These are phyloP conservation scores for Ceratocystis papillata DNA, from an alignment of 2,329 filamentous ascomycete species.

Conservation along the genomic window DNA sequence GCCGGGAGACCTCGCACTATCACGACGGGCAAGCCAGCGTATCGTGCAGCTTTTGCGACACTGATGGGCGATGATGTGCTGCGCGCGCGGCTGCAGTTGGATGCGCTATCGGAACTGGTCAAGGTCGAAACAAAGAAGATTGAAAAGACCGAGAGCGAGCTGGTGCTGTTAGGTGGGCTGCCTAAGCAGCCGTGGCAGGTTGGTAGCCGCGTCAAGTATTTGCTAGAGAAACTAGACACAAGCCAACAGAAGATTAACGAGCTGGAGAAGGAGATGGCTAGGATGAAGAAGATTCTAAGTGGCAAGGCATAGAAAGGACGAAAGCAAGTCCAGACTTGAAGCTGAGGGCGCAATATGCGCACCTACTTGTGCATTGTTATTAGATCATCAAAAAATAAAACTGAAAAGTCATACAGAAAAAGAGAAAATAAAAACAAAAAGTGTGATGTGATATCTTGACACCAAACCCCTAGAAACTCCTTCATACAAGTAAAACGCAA, in stretches of 20 bases:
- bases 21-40: slow-evolving; percentile 74
- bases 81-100: slow-evolving; percentile 60
- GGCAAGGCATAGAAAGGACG: slow-evolving; percentile 3
- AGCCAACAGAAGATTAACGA: slow-evolving; percentile 63
- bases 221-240: slow-evolving; percentile 60
- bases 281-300: slow-evolving; percentile 50
- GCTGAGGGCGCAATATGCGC: neutral
- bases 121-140: slow-evolving; percentile 64
- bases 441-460: slow-evolving; percentile 6
- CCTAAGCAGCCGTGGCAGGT: slow-evolving; percentile 61
- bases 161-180: slow-evolving; percentile 57
- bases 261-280: slow-evolving; percentile 61
- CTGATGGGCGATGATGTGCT: slow-evolving; percentile 63
- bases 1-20: slow-evolving; percentile 71
- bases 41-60: slow-evolving; percentile 67
- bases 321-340: neutral
- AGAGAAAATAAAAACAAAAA: slow-evolving; percentile 1
- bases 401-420: neutral
- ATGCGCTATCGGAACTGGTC: slow-evolving; percentile 56
- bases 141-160: slow-evolving; percentile 67
- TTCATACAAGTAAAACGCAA: neutral
- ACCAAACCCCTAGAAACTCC: slow-evolving; percentile 6
- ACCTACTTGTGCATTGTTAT: neutral
- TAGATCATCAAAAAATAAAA: slow-evolving; percentile 8
- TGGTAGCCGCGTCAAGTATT: slow-evolving; percentile 54